These are phyloP conservation scores for Chalaropsis ovoidea DNA, from an alignment of 2,329 filamentous ascomycete species.

Conservation along the genomic window DNA sequence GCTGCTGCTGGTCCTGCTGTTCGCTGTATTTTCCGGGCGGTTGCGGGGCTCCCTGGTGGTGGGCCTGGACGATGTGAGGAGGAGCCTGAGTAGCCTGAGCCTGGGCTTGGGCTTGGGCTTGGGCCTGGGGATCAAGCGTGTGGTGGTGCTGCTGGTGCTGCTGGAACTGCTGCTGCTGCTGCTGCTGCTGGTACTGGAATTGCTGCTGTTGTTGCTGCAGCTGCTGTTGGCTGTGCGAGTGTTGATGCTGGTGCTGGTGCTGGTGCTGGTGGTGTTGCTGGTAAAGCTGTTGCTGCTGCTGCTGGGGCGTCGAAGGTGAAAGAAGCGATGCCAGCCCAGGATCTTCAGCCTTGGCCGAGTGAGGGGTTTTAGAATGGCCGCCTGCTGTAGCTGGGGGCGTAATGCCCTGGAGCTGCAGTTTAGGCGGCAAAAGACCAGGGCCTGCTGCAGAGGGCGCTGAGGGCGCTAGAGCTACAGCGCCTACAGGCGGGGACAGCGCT, in stretches of 20 bases:
- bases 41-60: conserved; percentile 19
- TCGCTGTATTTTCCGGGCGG: conserved; percentile 15
- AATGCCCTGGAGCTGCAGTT: conserved; percentile 10
- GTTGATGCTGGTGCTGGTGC: conserved; percentile 26
- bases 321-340: conserved; percentile 4
- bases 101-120: conserved; percentile 19
- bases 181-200: conserved; percentile 27
- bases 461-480: background rate
- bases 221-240: conserved; percentile 29
- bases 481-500: background rate
- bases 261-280: conserved; percentile 28
- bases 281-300: conserved; percentile 25
- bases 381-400: background rate
- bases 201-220: conserved; percentile 28
- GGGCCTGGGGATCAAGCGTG: conserved; percentile 21
- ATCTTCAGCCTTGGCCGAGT: conserved; percentile 6
- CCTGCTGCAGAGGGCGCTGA: background rate
- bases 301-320: background rate
- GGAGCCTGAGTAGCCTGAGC: too few species aligned
- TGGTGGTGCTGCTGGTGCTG: conserved; percentile 26
- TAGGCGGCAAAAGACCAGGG: conserved; percentile 25
- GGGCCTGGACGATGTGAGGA: conserved; percentile 9
- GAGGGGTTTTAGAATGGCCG: conserved; percentile 24
- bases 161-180: conserved; percentile 29
- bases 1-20: conserved; percentile 29